Conservation (phyloP, 805 yeast species). For the Candida arabinofermentans region DNA sequence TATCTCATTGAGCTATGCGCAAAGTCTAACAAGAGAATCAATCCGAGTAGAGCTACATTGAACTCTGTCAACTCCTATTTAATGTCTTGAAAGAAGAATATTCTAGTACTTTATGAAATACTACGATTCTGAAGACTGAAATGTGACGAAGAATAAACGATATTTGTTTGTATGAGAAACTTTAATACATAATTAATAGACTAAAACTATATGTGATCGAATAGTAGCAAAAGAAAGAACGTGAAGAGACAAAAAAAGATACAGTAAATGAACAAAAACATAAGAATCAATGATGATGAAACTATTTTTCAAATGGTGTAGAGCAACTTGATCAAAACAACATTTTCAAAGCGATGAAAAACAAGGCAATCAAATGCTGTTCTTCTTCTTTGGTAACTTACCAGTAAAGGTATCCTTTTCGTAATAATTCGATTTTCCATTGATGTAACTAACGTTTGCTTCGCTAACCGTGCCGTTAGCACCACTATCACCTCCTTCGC, state of each 20-base stretch:
- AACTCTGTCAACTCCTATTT: constrained; percentile 62
- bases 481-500: neutral
- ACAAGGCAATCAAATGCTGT: too few species aligned
- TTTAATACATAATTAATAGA: too few species aligned
- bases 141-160: neutral
- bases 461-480: constrained; percentile 2
- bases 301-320: too few species aligned
- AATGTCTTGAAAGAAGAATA: constrained; percentile 34
- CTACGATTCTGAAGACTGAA: too few species aligned
- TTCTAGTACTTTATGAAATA: neutral
- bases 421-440: constrained; percentile 7
- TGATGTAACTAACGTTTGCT: constrained; percentile 6
- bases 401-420: neutral
- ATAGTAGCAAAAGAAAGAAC: too few species aligned
- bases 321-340: too few species aligned
- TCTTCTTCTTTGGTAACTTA: neutral
- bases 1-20: constrained; percentile 35
- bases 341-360: too few species aligned
- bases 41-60: constrained; percentile 75
- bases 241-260: too few species aligned
- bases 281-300: too few species aligned
- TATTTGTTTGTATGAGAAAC: too few species aligned
- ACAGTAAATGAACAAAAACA: too few species aligned
- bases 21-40: constrained; percentile 38
- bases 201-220: too few species aligned